phyloP scores from a whole-genome alignment of 495 filamentous ascomycete genomes.

The Podospora pseudoanserina region DNA sequence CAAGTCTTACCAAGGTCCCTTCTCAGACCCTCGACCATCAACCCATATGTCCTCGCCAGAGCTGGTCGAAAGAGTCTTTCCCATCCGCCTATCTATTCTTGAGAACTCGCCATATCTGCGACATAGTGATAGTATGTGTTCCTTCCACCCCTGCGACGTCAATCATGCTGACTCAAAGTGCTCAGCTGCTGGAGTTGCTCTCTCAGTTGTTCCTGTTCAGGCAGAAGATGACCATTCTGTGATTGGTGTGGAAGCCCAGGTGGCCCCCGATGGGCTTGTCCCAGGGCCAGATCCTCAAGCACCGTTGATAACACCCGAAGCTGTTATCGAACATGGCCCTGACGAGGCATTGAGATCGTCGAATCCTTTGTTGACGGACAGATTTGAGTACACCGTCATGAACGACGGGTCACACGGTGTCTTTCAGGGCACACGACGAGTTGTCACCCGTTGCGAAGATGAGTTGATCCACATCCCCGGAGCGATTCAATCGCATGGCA shows the following conservation, averaged over 20 bases:
- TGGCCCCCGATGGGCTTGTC: too few relatives aligned
- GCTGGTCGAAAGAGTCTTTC: conserved; percentile 24
- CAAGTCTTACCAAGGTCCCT: too few relatives aligned
- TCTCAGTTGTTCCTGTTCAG: neutral
- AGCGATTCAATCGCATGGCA: conserved; percentile 24
- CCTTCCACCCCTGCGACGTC: neutral
- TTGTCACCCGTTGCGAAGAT: conserved; percentile 26
- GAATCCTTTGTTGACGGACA: conserved; percentile 13
- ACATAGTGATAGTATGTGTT: conserved; percentile 17
- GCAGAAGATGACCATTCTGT: neutral
- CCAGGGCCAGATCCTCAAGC: neutral
- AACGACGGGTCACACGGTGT: conserved; percentile 24
- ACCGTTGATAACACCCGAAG: neutral
- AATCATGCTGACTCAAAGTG: neutral
- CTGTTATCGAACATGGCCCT: neutral
- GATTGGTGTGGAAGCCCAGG: neutral
- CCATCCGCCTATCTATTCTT: conserved; percentile 28
- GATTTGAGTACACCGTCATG: conserved; percentile 22
- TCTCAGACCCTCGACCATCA: neutral
- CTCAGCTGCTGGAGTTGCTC: neutral
- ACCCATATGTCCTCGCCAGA: conserved; percentile 16
- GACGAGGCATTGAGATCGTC: neutral
- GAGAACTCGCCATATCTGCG: conserved; percentile 25
- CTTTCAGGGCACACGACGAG: conserved; percentile 20
- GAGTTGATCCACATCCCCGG: conserved; percentile 29